Conservation (phyloP, 768 basidiomycete species). For the Pisolithus albus region DNA sequence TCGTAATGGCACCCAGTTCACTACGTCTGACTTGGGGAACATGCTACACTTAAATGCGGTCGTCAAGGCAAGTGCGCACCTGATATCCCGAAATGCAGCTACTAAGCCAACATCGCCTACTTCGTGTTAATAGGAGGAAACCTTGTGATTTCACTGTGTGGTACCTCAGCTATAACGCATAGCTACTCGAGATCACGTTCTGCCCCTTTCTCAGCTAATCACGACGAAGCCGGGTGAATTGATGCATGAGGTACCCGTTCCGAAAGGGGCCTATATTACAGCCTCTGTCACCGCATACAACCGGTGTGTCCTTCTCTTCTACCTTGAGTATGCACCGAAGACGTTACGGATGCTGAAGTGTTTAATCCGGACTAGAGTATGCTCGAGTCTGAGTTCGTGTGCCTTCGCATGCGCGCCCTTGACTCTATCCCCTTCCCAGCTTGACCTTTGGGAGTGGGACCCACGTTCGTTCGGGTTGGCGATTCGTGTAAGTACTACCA, state of each 20-base stretch:
- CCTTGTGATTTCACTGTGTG: slow-evolving; percentile 42
- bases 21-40: slow-evolving; percentile 37
- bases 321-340: background rate
- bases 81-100: background rate
- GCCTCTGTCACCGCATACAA: slow-evolving; percentile 51
- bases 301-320: slow-evolving; percentile 29
- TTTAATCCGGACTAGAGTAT: slow-evolving; percentile 24
- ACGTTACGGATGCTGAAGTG: slow-evolving; percentile 20
- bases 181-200: slow-evolving; percentile 44
- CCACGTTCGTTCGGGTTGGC: slow-evolving; percentile 25
- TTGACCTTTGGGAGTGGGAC: slow-evolving; percentile 24
- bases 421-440: slow-evolving; percentile 7
- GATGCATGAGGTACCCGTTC: slow-evolving; percentile 39
- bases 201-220: slow-evolving; percentile 54
- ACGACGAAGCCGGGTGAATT: slow-evolving; percentile 38
- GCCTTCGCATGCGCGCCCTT: background rate
- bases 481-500: slow-evolving; percentile 20
- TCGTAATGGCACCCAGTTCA: slow-evolving; percentile 34
- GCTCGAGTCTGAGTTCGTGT: slow-evolving; percentile 19
- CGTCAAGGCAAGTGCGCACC: slow-evolving; percentile 30
- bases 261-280: slow-evolving; percentile 45
- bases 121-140: slow-evolving; percentile 30
- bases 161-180: slow-evolving; percentile 46
- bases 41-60: slow-evolving; percentile 45
- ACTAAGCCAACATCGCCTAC: background rate